Evolutionary conservation across 2,329 filamentous ascomycete species (phyloP).

Genomic region (Niveomyces coronatus): DNA sequence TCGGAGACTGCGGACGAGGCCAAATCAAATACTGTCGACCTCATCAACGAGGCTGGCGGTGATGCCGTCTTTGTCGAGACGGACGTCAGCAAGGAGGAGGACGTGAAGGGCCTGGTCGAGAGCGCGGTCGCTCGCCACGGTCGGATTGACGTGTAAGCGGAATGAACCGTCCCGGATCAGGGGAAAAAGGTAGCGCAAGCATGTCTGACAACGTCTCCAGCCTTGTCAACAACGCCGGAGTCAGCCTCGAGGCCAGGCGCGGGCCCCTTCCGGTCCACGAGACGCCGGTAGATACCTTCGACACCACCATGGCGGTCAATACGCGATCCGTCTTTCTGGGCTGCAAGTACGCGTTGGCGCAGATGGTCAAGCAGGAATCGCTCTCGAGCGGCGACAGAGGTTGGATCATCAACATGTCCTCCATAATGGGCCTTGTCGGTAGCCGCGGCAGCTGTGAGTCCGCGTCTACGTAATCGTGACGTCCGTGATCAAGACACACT

Average conservation of each 20-base stretch:
- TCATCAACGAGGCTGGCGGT: constrained; percentile 25
- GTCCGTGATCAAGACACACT: too few species aligned
- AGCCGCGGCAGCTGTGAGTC: constrained; percentile 16
- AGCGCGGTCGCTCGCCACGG: constrained; percentile 25
- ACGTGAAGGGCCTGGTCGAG: constrained; percentile 27
- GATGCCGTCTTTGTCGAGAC: constrained; percentile 31
- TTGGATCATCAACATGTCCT: constrained; percentile 40
- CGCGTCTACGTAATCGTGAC: too few species aligned
- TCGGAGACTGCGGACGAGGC: constrained; percentile 15
- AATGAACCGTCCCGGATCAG: neutral
- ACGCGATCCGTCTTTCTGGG: constrained; percentile 27
- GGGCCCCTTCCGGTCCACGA: constrained; percentile 33
- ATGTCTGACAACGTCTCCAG: constrained; percentile 16
- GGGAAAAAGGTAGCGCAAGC: neutral
- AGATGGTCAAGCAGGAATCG: constrained; percentile 39
- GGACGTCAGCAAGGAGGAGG: constrained; percentile 28
- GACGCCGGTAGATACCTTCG: constrained; percentile 33
- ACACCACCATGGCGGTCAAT: constrained; percentile 30
- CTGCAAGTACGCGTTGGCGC: constrained; percentile 33
- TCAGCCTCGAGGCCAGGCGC: constrained; percentile 26
- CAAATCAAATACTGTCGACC: constrained; percentile 24
- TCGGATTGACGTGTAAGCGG: constrained; percentile 31
- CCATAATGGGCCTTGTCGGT: constrained; percentile 30
- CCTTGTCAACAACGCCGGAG: constrained; percentile 33
- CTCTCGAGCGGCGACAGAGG: constrained; percentile 29